A percentile compares a stretch with the other conserved stretches of the same genome.
Conservation (phyloP, 371 early-diverging fungal genomes). For the Smittium culicis region DNA sequence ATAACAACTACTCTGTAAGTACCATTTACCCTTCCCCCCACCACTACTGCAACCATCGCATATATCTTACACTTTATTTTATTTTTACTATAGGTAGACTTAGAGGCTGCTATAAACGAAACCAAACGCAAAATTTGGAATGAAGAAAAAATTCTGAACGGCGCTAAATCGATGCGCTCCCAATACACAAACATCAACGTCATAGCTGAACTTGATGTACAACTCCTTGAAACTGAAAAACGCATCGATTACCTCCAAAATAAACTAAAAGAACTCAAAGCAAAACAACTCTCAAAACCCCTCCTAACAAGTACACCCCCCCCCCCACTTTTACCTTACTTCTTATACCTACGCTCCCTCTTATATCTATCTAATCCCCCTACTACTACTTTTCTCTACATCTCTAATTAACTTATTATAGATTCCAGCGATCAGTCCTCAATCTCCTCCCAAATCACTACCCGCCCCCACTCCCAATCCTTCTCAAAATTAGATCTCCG, state of each 20-base stretch:
- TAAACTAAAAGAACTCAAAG: constrained; percentile 33
- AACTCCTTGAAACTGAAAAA: constrained; percentile 61
- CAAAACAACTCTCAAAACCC: constrained; percentile 16
- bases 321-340: neutral
- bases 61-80: no score
- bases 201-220: constrained; percentile 59
- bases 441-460: constrained; percentile 10
- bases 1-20: neutral
- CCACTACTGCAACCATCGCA: no score
- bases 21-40: neutral
- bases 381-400: no score
- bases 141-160: constrained; percentile 50
- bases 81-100: constrained; percentile 14
- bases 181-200: constrained; percentile 52
- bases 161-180: constrained; percentile 50
- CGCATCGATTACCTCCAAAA: constrained; percentile 64
- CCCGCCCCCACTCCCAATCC: constrained; percentile 21
- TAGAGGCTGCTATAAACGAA: constrained; percentile 33
- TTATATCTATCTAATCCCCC: neutral
- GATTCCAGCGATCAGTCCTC: constrained; percentile 11
- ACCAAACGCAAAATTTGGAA: constrained; percentile 40
- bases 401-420: no score
- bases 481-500: constrained; percentile 42
- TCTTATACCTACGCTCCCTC: neutral
- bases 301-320: neutral